Evolutionary conservation across 2,329 filamentous ascomycete species (phyloP), one percentile per base, ranked within the genome.

Genomic region (Fusarium torulosum): DNA sequence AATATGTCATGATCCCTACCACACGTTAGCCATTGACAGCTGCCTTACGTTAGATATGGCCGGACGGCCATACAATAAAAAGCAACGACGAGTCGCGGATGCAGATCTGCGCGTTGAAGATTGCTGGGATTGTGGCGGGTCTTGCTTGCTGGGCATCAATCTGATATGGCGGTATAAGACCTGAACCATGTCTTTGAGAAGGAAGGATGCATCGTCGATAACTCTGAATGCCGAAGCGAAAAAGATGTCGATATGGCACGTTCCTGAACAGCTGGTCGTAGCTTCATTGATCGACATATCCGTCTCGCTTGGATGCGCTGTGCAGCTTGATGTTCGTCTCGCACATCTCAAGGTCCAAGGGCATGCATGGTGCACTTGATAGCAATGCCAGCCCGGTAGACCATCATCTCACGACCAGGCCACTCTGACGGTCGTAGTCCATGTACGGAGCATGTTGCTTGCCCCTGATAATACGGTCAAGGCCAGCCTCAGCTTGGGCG

Each of bases 221-320:
- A 17, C 19, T 37, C 33, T 20, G 10, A 42, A 20, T 53, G 45
- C 33, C 14, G 35, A 33, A 60, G 49, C 25, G 15, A 31, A 54
- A 17, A 20, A 17, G 21, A 46, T 54, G 40, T 72, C 45, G 53
- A 60, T 20, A 52, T 53, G 56, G 47, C 51, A 61, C 40, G 49
- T 51, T 52, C 55, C 27, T 69, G 60, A 58, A 52, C 65, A 69
- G 60, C 57, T 69, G 66, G 66, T 60, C 60, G 65, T 58, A 66
- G 66, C 66, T 66, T 66, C 45, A 21, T 42, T 62, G 65, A 68
- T 69, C 66, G 65, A 60, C 65, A 56, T 65, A 53, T 52, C 64
- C 64, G 59, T 53, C 60, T 67, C 64, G 59, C 53, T 67, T 53
- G 58, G 21, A 53, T 46, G 51, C 41, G 29, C 27, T 66, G 51